Evolutionary conservation across 2,329 filamentous ascomycete genomes (phyloP), one percentile per base, ranked within the genome.

Genomic region (Fusarium marasasianum): DNA sequence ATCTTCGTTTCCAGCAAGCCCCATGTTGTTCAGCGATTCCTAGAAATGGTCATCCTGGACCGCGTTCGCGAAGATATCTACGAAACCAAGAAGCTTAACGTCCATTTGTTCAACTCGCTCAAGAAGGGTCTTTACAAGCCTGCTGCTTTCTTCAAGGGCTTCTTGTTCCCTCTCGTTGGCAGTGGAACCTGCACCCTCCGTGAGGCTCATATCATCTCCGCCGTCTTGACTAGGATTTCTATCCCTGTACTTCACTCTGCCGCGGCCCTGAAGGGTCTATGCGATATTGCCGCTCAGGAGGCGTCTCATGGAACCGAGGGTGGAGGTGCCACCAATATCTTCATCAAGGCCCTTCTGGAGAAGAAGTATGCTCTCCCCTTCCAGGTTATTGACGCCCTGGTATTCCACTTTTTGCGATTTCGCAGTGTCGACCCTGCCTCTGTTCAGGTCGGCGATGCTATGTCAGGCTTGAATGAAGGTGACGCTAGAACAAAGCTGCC

Each of bases 281-380:
- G 96, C 81, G 96, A 99, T 78, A 96, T 99, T 79, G 93, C 95
- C 11, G 95, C 96, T 2, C 93, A 97, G 79, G 94, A 98, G 82
- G 94, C 95, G 31, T 92, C 92, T 14, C 91, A 91, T 26, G 91
- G 95, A 63, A 93, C 92, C 10, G 96, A 98, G 82, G 93, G 93
- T 51, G 95, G 95, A 24, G 96, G 96, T 53, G 93, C 95, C 8
- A 96, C 95, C 71, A 98, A 98, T 83, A 93, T 98, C 77, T 97
- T 99, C 83, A 97, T 99, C 84, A 94, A 94, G 80, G 91, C 94
- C 2, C 88, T 99, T 43, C 86, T 99, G 8, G 96, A 98, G 83
- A 99, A 99, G 89, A 97, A 97, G 81, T 98, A 99, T 78, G 96
- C 96, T 0, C 87, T 99, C 17, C 96, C 96, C 0, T 98, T 93